Conservation (phyloP, 2,329 filamentous ascomycete genomes). For the Chaetomium globosum region DNA sequence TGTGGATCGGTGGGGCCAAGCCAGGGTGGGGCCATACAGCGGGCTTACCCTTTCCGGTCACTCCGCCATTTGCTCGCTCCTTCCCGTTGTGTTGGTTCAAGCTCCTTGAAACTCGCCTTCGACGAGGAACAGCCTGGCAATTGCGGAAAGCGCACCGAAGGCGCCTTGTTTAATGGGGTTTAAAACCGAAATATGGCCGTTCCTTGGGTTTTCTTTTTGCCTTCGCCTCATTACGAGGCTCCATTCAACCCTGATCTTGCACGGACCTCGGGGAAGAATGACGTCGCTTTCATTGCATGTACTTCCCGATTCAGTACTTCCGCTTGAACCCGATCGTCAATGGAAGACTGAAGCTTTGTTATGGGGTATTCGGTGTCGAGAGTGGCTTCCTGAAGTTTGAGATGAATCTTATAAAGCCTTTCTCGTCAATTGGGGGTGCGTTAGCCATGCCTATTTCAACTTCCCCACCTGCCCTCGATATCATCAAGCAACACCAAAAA, state of each 20-base stretch:
- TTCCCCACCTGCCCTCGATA: background rate
- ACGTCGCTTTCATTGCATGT: slow-evolving; percentile 9
- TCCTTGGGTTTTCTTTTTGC: background rate
- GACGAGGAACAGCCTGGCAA: background rate
- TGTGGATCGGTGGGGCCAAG: background rate
- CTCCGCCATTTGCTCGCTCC: slow-evolving; percentile 15
- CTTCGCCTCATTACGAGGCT: background rate
- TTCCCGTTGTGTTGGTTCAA: background rate
- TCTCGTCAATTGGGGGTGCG: background rate
- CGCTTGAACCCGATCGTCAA: background rate
- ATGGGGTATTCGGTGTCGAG: background rate
- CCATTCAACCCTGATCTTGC: background rate
- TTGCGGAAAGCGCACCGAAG: background rate
- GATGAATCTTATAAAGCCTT: background rate
- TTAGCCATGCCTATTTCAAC: background rate
- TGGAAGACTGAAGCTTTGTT: background rate
- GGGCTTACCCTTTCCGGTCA: slow-evolving; percentile 24
- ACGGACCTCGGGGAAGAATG: background rate
- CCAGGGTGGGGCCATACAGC: background rate
- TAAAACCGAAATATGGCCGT: background rate
- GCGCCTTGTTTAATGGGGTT: background rate
- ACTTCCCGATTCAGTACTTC: slow-evolving; percentile 23
- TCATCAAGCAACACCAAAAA: background rate
- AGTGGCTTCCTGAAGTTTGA: background rate
- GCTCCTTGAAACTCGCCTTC: background rate